Evolutionary conservation across 2,329 filamentous ascomycete species (phyloP).

Genomic region (Alternaria panax): DNA sequence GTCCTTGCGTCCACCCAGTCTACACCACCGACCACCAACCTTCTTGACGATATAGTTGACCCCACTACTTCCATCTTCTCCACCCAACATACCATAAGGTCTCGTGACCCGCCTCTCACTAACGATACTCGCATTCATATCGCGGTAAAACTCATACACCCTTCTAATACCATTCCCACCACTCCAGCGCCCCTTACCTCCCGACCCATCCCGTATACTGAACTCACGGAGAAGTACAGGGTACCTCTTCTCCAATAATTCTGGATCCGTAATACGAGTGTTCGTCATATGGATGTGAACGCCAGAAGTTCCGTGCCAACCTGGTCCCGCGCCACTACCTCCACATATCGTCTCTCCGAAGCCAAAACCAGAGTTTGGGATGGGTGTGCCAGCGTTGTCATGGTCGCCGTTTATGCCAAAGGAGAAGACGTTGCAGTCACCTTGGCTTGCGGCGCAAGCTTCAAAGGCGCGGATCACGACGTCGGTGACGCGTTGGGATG

Average conservation of each 20-base stretch:
- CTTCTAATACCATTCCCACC: slow-evolving; percentile 44
- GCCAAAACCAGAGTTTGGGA: slow-evolving; percentile 37
- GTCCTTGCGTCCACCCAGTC: slow-evolving; percentile 18
- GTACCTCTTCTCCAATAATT: slow-evolving; percentile 47
- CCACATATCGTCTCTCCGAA: slow-evolving; percentile 50
- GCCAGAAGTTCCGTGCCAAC: slow-evolving; percentile 42
- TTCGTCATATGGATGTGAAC: slow-evolving; percentile 51
- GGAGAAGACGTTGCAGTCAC: slow-evolving; percentile 41
- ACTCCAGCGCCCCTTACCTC: slow-evolving; percentile 36
- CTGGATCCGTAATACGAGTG: slow-evolving; percentile 48
- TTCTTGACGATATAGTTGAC: slow-evolving; percentile 36
- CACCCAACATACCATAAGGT: slow-evolving; percentile 46
- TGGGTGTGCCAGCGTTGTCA: slow-evolving; percentile 20
- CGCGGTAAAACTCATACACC: slow-evolving; percentile 40
- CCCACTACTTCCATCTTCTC: slow-evolving; percentile 34
- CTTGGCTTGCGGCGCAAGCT: slow-evolving; percentile 40
- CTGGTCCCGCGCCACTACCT: slow-evolving; percentile 43
- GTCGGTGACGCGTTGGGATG: slow-evolving; percentile 43
- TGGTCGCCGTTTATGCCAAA: slow-evolving; percentile 39
- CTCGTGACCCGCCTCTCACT: slow-evolving; percentile 41
- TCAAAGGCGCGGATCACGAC: slow-evolving; percentile 43
- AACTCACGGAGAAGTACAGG: slow-evolving; percentile 46
- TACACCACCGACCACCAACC: slow-evolving; percentile 20
- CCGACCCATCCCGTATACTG: slow-evolving; percentile 38
- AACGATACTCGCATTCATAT: slow-evolving; percentile 40